Conservation (phyloP, 192 early-diverging fungal genomes). For the Coemansia sp. region DNA sequence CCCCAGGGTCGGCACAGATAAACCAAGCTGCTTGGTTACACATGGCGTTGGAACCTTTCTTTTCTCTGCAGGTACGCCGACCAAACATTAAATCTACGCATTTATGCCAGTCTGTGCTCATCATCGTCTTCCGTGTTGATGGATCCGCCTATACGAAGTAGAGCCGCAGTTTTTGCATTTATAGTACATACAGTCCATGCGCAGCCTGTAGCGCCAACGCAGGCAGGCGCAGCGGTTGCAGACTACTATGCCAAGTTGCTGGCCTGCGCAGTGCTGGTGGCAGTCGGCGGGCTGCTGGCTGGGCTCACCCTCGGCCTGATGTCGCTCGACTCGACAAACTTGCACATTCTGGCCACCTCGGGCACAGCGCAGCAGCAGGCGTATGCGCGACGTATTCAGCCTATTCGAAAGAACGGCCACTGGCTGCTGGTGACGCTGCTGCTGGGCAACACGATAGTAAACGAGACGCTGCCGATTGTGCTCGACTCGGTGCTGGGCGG, state of each 20-base stretch:
- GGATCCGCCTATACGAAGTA: constrained; percentile 20
- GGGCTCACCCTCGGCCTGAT: constrained; percentile 71
- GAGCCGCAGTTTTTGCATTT: neutral
- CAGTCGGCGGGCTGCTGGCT: constrained; percentile 78
- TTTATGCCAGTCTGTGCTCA: neutral
- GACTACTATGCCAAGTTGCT: neutral
- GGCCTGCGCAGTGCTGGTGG: constrained; percentile 62
- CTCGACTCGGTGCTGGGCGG: constrained; percentile 78
- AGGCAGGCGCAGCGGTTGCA: neutral
- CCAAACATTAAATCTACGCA: neutral
- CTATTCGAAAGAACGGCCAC: constrained; percentile 85
- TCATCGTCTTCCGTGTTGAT: neutral
- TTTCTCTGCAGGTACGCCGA: neutral
- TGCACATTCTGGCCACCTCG: constrained; percentile 78
- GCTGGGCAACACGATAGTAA: constrained; percentile 90
- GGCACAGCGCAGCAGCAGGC: constrained; percentile 66
- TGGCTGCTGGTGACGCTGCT: constrained; percentile 93
- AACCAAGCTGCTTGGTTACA: neutral
- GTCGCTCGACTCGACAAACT: constrained; percentile 80
- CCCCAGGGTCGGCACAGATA: neutral
- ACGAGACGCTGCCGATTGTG: constrained; percentile 90
- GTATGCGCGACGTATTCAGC: constrained; percentile 80
- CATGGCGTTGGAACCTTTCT: neutral
- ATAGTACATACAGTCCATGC: neutral
- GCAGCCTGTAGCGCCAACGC: neutral